Conservation (phyloP, 345 rosid species). For the Brassica incana region DNA sequence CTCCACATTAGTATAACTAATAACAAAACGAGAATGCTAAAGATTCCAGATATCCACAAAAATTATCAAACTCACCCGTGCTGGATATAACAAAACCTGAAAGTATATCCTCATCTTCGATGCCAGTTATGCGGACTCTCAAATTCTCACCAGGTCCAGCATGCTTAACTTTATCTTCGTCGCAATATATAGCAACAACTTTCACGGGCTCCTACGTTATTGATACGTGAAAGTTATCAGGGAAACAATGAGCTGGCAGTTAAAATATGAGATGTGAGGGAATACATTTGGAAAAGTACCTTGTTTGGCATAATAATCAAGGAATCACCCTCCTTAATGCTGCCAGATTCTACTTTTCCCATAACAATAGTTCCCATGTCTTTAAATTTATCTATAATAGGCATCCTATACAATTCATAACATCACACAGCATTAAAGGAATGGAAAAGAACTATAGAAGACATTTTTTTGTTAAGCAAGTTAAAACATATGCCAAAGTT, state of each 20-base stretch:
- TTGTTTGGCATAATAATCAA: conserved; percentile 91
- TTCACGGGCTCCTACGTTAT: conserved; percentile 69
- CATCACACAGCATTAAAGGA: conserved; percentile 1
- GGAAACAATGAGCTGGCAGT: background rate
- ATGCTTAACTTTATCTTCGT: conserved; percentile 74
- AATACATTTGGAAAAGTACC: conserved; percentile 46
- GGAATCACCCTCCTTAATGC: conserved; percentile 79
- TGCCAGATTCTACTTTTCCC: conserved; percentile 98
- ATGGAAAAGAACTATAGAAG: background rate
- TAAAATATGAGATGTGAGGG: background rate
- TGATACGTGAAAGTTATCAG: conserved; percentile 13
- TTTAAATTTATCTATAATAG: conserved; percentile 93
- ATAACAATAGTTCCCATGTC: conserved; percentile 98
- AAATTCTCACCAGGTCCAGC: conserved; percentile 98
- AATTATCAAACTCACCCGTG: conserved; percentile 53
- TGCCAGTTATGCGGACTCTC: conserved; percentile 76
- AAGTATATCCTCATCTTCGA: conserved; percentile 90
- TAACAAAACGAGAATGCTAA: background rate
- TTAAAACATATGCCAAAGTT: conserved; percentile 11
- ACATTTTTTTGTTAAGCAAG: background rate
- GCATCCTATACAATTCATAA: conserved; percentile 64
- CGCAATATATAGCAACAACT: conserved; percentile 64
- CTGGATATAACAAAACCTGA: conserved; percentile 88
- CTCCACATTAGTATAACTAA: background rate
- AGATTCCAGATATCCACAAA: conserved; percentile 4